These are phyloP conservation scores for Fusarium sp. DNA, from an alignment of 2,329 filamentous ascomycete species.

Conservation along the genomic window DNA sequence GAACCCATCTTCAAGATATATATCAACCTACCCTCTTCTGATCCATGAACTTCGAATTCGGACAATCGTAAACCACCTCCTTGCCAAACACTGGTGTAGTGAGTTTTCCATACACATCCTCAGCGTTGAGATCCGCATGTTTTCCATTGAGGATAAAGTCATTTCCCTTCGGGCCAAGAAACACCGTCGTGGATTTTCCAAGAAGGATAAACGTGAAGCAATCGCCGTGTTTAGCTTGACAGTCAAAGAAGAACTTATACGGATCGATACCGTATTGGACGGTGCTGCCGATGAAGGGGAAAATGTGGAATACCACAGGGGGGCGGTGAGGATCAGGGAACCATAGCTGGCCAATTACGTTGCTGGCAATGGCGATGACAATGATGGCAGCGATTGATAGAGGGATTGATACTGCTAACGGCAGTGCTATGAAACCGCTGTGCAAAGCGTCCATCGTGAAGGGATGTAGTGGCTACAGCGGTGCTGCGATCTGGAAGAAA, in stretches of 20 bases:
- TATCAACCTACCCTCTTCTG: slow-evolving; percentile 79
- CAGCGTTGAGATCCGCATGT: slow-evolving; percentile 86
- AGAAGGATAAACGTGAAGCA: slow-evolving; percentile 90
- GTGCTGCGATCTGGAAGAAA: neutral
- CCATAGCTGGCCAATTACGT: slow-evolving; percentile 83
- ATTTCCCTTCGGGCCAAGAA: slow-evolving; percentile 83
- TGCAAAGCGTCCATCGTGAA: slow-evolving; percentile 13
- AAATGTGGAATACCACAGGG: slow-evolving; percentile 82
- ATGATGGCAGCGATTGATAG: slow-evolving; percentile 58
- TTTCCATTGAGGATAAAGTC: slow-evolving; percentile 94
- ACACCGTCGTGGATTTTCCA: slow-evolving; percentile 88
- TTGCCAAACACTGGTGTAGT: slow-evolving; percentile 80
- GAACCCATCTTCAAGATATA: too few relatives aligned
- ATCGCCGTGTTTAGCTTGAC: slow-evolving; percentile 84
- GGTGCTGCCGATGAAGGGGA: slow-evolving; percentile 88
- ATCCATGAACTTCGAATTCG: slow-evolving; percentile 92
- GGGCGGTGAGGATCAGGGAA: slow-evolving; percentile 85
- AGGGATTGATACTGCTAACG: slow-evolving; percentile 49
- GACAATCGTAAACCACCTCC: slow-evolving; percentile 90
- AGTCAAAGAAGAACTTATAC: slow-evolving; percentile 83
- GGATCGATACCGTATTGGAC: slow-evolving; percentile 95
- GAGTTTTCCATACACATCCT: slow-evolving; percentile 87
- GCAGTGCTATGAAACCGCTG: slow-evolving; percentile 7
- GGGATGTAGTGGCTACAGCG: accelerated
- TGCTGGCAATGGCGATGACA: slow-evolving; percentile 73